A percentile compares a stretch with the other conserved stretches of the same genome.
phyloP scores from a whole-genome alignment of 2,329 filamentous ascomycete species.

The Exserohilum rostratum region DNA sequence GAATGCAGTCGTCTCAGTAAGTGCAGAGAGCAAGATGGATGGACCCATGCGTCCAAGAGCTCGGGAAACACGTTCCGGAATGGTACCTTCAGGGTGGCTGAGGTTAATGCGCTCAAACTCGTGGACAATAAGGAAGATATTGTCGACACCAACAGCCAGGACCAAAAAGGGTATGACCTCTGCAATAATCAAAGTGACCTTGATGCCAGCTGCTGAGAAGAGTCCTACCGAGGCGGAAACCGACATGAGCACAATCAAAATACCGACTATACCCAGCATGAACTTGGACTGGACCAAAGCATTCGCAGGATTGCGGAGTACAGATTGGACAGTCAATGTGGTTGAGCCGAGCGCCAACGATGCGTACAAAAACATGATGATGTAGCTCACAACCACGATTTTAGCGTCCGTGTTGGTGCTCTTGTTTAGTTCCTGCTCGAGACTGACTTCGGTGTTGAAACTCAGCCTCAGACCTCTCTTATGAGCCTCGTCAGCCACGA shows the following conservation, averaged over 20 bases:
- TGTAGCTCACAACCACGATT: constrained; percentile 94
- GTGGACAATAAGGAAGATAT: constrained; percentile 98
- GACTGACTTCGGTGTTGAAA: constrained; percentile 92
- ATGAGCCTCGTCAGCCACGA: constrained; percentile 79
- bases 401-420: constrained; percentile 98
- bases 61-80: constrained; percentile 83
- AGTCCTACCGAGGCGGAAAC: constrained; percentile 93
- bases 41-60: constrained; percentile 96
- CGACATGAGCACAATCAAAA: constrained; percentile 95
- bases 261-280: constrained; percentile 90
- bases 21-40: constrained; percentile 92
- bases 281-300: constrained; percentile 96
- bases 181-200: constrained; percentile 95
- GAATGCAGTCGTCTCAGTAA: constrained; percentile 93
- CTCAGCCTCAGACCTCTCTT: constrained; percentile 83
- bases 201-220: constrained; percentile 89
- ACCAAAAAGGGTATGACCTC: constrained; percentile 99
- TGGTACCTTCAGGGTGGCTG: constrained; percentile 85
- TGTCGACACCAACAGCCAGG: constrained; percentile 94
- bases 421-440: constrained; percentile 96
- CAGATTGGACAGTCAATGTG: constrained; percentile 74
- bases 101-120: constrained; percentile 95
- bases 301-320: constrained; percentile 81
- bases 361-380: constrained; percentile 98
- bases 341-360: constrained; percentile 91